Evolutionary conservation across 2,329 filamentous ascomycete genomes (phyloP).

Genomic region (Nothophaeocryptopus gaeumannii): DNA sequence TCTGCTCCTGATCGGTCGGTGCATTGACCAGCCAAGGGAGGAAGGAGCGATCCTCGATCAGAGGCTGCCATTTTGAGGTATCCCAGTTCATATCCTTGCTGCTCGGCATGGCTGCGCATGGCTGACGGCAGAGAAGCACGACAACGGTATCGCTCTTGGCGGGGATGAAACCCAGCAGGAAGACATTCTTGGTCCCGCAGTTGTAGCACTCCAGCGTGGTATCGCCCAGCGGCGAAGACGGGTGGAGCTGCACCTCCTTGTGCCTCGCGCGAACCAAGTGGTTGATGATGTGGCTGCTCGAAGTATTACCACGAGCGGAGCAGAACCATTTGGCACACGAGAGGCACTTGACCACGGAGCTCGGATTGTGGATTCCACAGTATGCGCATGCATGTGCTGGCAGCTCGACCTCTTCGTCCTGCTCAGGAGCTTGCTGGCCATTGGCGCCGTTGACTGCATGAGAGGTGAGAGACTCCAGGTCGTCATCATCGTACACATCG

Average conservation of each 20-base stretch:
- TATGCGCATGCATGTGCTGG: conserved; percentile 95
- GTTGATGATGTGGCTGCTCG: conserved; percentile 96
- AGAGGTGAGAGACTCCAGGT: conserved; percentile 70
- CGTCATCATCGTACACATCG: conserved; percentile 72
- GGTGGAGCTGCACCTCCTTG: conserved; percentile 97
- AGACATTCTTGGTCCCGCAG: conserved; percentile 98
- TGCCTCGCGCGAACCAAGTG: conserved; percentile 95
- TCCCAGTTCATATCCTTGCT: conserved; percentile 99
- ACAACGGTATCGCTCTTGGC: conserved; percentile 98
- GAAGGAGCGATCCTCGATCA: conserved; percentile 96
- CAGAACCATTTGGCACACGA: conserved; percentile 99
- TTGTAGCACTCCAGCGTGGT: conserved; percentile 98
- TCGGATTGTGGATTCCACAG: conserved; percentile 94
- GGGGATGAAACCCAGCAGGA: conserved; percentile 94
- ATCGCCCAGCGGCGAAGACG: conserved; percentile 86
- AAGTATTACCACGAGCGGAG: conserved; percentile 92
- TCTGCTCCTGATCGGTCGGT: conserved; percentile 90
- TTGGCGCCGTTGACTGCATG: conserved; percentile 74
- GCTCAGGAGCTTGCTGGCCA: conserved; percentile 54
- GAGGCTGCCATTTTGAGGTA: conserved; percentile 92
- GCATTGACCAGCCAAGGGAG: conserved; percentile 86
- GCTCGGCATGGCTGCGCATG: conserved; percentile 89
- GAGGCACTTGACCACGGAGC: conserved; percentile 93
- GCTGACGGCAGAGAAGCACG: conserved; percentile 91
- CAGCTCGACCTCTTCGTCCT: conserved; percentile 81